Percentiles rank a stretch among this genome's conserved stretches.
Conservation (phyloP, 495 filamentous ascomycete genomes). For the Xylaria bambusicola region DNA sequence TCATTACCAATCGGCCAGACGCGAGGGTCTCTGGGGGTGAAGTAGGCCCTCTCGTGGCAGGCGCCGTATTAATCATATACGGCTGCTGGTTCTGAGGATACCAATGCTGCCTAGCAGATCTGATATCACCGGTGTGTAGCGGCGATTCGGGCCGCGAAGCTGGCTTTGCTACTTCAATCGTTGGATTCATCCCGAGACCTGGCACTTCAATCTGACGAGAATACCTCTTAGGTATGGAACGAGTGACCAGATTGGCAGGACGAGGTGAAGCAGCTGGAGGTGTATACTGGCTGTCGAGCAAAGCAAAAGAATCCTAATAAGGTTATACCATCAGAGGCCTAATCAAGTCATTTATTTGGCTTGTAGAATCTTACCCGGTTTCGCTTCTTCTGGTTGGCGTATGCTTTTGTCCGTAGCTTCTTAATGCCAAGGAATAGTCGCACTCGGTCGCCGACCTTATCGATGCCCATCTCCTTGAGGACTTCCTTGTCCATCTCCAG, state of each 20-base stretch:
- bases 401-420: slow-evolving; percentile 81
- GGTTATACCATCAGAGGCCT: slow-evolving; percentile 2
- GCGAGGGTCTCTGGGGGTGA: slow-evolving; percentile 43
- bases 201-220: slow-evolving; percentile 65
- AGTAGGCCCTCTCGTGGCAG: slow-evolving; percentile 39
- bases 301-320: slow-evolving; percentile 68
- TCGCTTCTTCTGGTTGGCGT: slow-evolving; percentile 79
- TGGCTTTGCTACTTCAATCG: slow-evolving; percentile 52
- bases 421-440: slow-evolving; percentile 91
- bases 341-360: slow-evolving; percentile 10
- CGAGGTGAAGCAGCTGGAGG: slow-evolving; percentile 69
- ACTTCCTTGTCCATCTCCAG: slow-evolving; percentile 96
- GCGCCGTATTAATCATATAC: slow-evolving; percentile 35
- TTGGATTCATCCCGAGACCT: slow-evolving; percentile 39
- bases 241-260: slow-evolving; percentile 52
- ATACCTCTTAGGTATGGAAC: slow-evolving; percentile 62
- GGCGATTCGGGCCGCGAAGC: slow-evolving; percentile 74
- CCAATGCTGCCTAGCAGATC: slow-evolving; percentile 42
- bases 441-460: slow-evolving; percentile 97
- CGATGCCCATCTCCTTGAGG: slow-evolving; percentile 96
- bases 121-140: slow-evolving; percentile 55
- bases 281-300: slow-evolving; percentile 62
- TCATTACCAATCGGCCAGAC: slow-evolving; percentile 46
- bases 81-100: slow-evolving; percentile 44
- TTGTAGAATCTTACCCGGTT: slow-evolving; percentile 67